Conservation (phyloP, 768 basidiomycete species). For the Baorangia bicolor region DNA sequence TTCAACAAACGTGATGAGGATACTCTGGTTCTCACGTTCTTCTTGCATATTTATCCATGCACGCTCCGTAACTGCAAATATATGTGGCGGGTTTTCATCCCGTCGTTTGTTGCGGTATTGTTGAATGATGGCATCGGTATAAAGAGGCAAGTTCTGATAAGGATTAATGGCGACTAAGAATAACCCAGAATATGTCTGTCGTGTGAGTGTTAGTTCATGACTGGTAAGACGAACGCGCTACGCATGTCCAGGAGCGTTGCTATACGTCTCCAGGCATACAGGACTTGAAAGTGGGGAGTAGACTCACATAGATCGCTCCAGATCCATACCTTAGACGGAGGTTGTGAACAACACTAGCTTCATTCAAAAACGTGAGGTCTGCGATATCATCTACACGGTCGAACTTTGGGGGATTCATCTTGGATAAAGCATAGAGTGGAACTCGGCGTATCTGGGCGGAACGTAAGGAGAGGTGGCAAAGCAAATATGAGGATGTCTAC, state of each 20-base stretch:
- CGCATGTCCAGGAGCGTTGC: constrained; percentile 1
- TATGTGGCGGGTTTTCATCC: constrained; percentile 93
- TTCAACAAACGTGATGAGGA: constrained; percentile 86
- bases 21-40: constrained; percentile 95
- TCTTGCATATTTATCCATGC: constrained; percentile 99
- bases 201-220: constrained; percentile 13
- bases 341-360: constrained; percentile 99
- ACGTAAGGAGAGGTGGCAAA: constrained; percentile 5
- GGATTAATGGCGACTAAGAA: constrained; percentile 99
- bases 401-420: constrained; percentile 99
- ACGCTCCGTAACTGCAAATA: constrained; percentile 94
- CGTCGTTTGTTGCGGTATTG: constrained; percentile 88
- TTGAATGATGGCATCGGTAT: constrained; percentile 83
- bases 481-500: constrained; percentile 38
- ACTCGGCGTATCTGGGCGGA: constrained; percentile 56
- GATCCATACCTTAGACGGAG: constrained; percentile 88
- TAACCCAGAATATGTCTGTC: constrained; percentile 88
- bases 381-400: constrained; percentile 98
- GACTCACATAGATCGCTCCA: constrained; percentile 86
- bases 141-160: constrained; percentile 88
- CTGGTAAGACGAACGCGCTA: not conserved
- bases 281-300: not conserved
- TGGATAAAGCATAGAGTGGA: constrained; percentile 78
- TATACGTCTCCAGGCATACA: not conserved
- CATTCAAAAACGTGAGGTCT: constrained; percentile 95